A percentile compares a stretch with the other conserved stretches of the same genome.
These are phyloP conservation scores for Aspergillus pseudoterreus DNA, from an alignment of 2,329 filamentous ascomycete genomes.

Conservation along the genomic window DNA sequence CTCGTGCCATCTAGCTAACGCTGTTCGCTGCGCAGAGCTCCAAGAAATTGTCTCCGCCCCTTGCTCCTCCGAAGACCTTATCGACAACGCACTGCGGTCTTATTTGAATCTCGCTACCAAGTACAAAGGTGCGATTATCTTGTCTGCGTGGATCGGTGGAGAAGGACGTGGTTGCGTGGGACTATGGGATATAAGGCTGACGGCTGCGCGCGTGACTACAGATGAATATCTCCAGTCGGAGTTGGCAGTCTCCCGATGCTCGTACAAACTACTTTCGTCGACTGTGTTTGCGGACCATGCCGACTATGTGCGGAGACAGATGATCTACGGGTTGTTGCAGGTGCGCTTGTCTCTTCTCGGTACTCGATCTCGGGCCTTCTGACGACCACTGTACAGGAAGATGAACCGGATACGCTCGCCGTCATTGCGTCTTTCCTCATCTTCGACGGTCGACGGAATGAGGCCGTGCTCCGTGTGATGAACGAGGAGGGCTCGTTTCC, in stretches of 20 bases:
- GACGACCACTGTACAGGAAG: conserved; percentile 59
- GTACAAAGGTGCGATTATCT: conserved; percentile 56
- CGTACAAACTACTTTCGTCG: conserved; percentile 73
- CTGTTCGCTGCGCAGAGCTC: conserved; percentile 51
- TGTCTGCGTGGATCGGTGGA: not conserved
- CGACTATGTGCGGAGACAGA: conserved; percentile 87
- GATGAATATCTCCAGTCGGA: conserved; percentile 72
- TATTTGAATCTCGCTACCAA: conserved; percentile 77
- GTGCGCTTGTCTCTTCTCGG: conserved; percentile 30
- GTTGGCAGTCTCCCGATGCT: conserved; percentile 75
- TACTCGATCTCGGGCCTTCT: not conserved
- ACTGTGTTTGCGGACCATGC: conserved; percentile 68
- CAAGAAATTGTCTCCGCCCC: conserved; percentile 60
- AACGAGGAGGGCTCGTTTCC: conserved; percentile 79
- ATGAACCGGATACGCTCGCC: conserved; percentile 75
- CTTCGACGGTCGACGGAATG: conserved; percentile 77
- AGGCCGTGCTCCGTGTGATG: conserved; percentile 80
- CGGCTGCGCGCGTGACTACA: conserved; percentile 22
- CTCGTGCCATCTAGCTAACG: not conserved
- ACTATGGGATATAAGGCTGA: not conserved
- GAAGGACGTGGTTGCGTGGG: not conserved
- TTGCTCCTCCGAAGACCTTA: conserved; percentile 60
- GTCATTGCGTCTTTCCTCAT: conserved; percentile 79
- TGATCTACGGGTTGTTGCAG: conserved; percentile 82
- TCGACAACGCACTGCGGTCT: conserved; percentile 80